A percentile compares a stretch with the other conserved stretches of the same genome.
phyloP scores from a whole-genome alignment of 2,329 filamentous ascomycete species.

The Colletotrichum acutatum region DNA sequence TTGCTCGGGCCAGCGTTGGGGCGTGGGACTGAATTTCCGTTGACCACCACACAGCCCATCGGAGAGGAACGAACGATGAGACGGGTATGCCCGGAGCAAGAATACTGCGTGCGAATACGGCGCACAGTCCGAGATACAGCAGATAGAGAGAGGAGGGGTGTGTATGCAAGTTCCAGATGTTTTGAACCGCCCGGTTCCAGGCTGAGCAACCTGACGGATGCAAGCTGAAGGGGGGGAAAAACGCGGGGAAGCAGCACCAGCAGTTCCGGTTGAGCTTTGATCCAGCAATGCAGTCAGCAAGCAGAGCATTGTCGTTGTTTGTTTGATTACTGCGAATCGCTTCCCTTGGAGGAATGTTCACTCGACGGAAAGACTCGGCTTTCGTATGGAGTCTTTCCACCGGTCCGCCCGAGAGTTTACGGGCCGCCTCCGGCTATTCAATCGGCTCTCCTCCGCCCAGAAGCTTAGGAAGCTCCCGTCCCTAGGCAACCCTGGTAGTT shows the following conservation, averaged over 20 bases:
- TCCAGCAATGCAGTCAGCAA: background rate
- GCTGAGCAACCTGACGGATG: background rate
- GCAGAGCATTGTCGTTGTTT: background rate
- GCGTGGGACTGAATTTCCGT: constrained; percentile 13
- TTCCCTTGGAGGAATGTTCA: background rate
- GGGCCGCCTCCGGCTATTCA: constrained; percentile 10
- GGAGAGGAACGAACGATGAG: background rate
- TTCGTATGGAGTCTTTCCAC: background rate
- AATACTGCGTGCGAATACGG: constrained; percentile 16
- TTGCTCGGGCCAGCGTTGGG: constrained; percentile 17
- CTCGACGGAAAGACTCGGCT: constrained; percentile 16
- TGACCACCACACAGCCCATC: background rate
- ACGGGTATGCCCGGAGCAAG: constrained; percentile 1
- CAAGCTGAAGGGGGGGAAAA: constrained; percentile 4
- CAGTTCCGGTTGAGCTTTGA: constrained; percentile 22
- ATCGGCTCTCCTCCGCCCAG: constrained; percentile 1
- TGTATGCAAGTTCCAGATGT: constrained; percentile 14
- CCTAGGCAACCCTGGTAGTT: no score
- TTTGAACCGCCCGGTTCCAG: constrained; percentile 9
- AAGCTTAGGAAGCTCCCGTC: constrained; percentile 13
- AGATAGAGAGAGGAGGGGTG: background rate
- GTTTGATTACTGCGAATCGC: background rate
- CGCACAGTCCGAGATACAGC: constrained; percentile 19
- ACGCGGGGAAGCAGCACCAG: constrained; percentile 19
- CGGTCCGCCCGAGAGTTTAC: constrained; percentile 4